Percentiles rank a stretch among this genome's conserved stretches.
Conservation (phyloP, 2,329 filamentous ascomycete genomes). For the Monosporascus sp. region DNA sequence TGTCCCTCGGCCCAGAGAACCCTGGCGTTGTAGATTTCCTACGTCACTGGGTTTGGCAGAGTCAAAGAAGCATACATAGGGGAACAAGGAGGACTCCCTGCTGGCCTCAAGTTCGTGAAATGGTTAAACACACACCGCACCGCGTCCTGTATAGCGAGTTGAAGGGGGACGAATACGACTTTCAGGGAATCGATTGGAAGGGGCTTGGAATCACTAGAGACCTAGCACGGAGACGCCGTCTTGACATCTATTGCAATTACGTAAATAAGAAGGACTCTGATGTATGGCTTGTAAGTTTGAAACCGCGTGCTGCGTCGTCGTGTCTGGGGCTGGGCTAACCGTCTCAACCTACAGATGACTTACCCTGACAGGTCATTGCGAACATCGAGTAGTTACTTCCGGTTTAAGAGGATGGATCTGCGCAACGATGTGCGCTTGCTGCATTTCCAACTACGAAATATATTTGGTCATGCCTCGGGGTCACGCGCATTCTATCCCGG, state of each 20-base stretch:
- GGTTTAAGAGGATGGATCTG: conserved; percentile 53
- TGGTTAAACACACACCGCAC: conserved; percentile 11
- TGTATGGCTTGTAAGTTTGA: conserved; percentile 39
- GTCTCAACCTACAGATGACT: conserved; percentile 2
- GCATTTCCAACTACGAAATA: conserved; percentile 63
- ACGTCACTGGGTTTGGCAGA: conserved; percentile 37
- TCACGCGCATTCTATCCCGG: conserved; percentile 54
- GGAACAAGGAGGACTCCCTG: conserved; percentile 18
- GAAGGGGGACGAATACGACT: conserved; percentile 48
- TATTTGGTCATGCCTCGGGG: conserved; percentile 51
- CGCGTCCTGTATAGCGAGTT: conserved; percentile 40
- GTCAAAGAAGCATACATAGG: conserved; percentile 21
- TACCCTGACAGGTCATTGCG: conserved; percentile 30
- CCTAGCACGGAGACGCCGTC: conserved; percentile 42
- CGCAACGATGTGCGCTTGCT: conserved; percentile 47
- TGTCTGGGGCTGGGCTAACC: background rate
- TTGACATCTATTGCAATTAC: conserved; percentile 51
- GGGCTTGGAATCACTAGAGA: conserved; percentile 44
- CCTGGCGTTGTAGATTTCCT: conserved; percentile 45
- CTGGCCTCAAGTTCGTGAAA: conserved; percentile 8
- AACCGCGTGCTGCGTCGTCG: background rate
- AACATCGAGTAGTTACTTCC: conserved; percentile 46
- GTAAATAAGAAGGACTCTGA: conserved; percentile 46
- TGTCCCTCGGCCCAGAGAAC: conserved; percentile 42
- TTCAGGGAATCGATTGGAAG: conserved; percentile 56